Percentiles rank a stretch among this genome's conserved stretches.
Conservation (phyloP, 208 protist species). For the Acanthamoeba rhysodes region DNA sequence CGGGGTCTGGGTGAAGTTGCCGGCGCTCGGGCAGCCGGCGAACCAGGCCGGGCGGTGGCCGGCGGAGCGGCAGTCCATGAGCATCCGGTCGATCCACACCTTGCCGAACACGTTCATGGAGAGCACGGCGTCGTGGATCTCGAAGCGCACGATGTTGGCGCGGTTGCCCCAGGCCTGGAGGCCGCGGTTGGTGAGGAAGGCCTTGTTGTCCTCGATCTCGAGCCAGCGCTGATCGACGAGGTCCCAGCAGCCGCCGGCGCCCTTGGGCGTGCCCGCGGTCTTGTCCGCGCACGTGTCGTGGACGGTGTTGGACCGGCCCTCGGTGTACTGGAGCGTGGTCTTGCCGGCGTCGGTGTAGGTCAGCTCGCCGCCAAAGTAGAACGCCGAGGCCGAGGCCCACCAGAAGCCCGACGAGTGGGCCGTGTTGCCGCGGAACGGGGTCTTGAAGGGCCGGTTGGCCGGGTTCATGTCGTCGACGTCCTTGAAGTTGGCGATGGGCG, state of each 20-base stretch:
- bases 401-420: conserved; percentile 69
- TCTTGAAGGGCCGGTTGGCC: conserved; percentile 45
- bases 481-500: conserved; percentile 75
- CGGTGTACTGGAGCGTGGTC: conserved; percentile 12
- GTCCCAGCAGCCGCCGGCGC: not conserved
- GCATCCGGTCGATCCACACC: conserved; percentile 13
- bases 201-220: conserved; percentile 2
- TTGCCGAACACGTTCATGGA: conserved; percentile 22
- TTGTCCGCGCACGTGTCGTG: conserved; percentile 44
- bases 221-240: not conserved
- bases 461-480: conserved; percentile 1
- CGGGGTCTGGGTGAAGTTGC: too few species aligned
- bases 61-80: conserved; percentile 6
- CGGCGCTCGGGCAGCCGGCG: not conserved
- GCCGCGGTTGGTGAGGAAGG: conserved; percentile 24
- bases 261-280: conserved; percentile 17
- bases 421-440: conserved; percentile 76
- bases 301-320: not conserved
- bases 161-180: conserved; percentile 46
- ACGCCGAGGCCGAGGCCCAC: not conserved
- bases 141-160: not conserved
- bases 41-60: not conserved
- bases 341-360: conserved; percentile 35
- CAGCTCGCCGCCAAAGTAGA: conserved; percentile 31
- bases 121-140: conserved; percentile 11